Base-by-base conservation (phyloP, 2,329 filamentous ascomycete species). In the Fusarium acutatum region DNA sequence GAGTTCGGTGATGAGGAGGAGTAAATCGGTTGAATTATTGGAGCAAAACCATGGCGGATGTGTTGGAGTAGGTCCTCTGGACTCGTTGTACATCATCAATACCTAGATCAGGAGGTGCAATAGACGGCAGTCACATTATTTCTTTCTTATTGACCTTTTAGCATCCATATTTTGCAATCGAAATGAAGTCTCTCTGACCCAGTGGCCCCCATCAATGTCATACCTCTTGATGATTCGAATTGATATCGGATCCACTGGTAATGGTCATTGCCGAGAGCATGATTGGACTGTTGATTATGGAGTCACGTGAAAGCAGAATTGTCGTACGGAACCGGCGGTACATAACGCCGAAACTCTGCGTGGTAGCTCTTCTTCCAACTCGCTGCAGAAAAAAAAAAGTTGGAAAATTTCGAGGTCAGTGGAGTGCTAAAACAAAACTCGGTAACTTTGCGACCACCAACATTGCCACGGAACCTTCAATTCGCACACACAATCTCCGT, bases 1-100 rank as follows among this genome's bases (percentile, higher is more conserved):
- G 86, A 88, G 85, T 84, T 85, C 73, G 83, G 38, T 59, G 84
- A 82, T 44, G 82, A 83, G 77, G 85, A 84, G 76, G 85, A 85
- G 79, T 86, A 85, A 82, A 76, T 44, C 50, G 43, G 44, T 53
- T 56, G 49, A 66, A 59, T 64, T 32, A 34, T 52, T 43, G 49
- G 53, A 65, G 69, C 59, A 57, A 72, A 72, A 57, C 47, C 67
- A 61, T 20, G 57, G 59, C 72, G 56, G 60, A 59, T 52, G 63
- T 81, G 76, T 80, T 77, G 78, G 75, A 78, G 75, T 72, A 79
- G 76, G 77, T 79, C 79, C 77, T 74, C 60, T 67, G 74, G 76
- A 77, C 75, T 78, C 73, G 75, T 79, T 84, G 83, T 84, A 84
- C 79, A 84, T 83, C 82, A 84, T 80, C 66, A 68, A 68, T 78